These are phyloP conservation scores for Pichia rugopelliculosa DNA, from an alignment of 805 yeast species.

Conservation along the genomic window DNA sequence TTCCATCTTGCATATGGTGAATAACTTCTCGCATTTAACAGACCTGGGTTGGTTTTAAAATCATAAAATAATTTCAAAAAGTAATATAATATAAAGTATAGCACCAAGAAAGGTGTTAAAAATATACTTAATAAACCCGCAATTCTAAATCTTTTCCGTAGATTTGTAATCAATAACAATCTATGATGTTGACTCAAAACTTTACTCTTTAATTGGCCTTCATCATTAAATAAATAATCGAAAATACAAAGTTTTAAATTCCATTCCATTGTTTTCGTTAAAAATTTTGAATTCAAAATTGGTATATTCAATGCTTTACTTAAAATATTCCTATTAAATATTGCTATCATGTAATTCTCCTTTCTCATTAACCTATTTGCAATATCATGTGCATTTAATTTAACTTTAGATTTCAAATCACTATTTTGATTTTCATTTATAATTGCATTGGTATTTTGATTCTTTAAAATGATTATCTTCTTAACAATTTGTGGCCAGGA, in stretches of 20 bases:
- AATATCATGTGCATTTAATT: constrained; percentile 86
- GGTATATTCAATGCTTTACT: constrained; percentile 51
- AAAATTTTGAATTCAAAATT: constrained; percentile 26
- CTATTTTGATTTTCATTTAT: constrained; percentile 31
- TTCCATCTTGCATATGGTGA: constrained; percentile 96
- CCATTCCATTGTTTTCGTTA: constrained; percentile 93
- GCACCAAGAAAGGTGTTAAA: constrained; percentile 77
- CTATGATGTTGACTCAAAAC: constrained; percentile 69
- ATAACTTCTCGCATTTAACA: constrained; percentile 77
- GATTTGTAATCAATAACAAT: constrained; percentile 55
- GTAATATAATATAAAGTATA: constrained; percentile 74
- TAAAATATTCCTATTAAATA: constrained; percentile 70
- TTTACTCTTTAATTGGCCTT: constrained; percentile 70
- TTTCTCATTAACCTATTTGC: constrained; percentile 95
- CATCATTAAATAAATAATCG: constrained; percentile 75
- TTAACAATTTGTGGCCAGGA: constrained; percentile 86
- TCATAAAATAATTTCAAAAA: constrained; percentile 91
- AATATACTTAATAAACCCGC: constrained; percentile 82
- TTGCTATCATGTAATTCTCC: constrained; percentile 88
- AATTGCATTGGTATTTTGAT: constrained; percentile 77
- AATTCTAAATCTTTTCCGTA: constrained; percentile 71
- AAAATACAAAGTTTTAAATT: constrained; percentile 80
- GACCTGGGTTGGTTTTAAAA: constrained; percentile 79
- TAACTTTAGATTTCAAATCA: constrained; percentile 61
- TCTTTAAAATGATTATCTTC: constrained; percentile 63